phyloP scores from a whole-genome alignment of 306 rosid genomes.

The Vigna mungo region DNA sequence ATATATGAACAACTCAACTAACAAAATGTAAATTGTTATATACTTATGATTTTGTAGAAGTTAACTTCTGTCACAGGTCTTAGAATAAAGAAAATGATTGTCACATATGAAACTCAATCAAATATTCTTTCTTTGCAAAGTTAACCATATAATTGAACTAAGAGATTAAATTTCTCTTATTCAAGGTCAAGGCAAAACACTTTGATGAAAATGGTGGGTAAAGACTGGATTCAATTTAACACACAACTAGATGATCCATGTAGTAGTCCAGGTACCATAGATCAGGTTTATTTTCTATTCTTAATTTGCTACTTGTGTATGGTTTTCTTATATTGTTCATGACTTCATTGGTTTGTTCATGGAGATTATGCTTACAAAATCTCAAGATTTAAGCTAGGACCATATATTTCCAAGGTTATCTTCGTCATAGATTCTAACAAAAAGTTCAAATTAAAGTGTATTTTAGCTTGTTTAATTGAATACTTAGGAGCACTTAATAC shows the following conservation, averaged over 20 bases:
- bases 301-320: neutral
- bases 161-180: neutral
- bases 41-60: neutral
- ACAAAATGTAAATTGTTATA: too few relatives aligned
- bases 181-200: slow-evolving; percentile 64
- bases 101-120: neutral
- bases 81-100: neutral
- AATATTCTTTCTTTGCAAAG: neutral
- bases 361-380: slow-evolving; percentile 77
- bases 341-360: slow-evolving; percentile 53
- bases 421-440: too few relatives aligned
- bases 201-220: slow-evolving; percentile 75
- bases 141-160: neutral
- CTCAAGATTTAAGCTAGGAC: slow-evolving; percentile 77
- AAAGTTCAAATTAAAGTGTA: neutral
- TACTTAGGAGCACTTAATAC: neutral
- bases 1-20: too few relatives aligned
- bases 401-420: slow-evolving; percentile 63
- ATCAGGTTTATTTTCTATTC: slow-evolving; percentile 55
- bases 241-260: slow-evolving; percentile 47
- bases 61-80: neutral
- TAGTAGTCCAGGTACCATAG: slow-evolving; percentile 57
- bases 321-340: too few relatives aligned
- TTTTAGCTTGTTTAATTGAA: neutral
- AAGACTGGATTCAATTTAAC: slow-evolving; percentile 72